These are phyloP conservation scores for Metschnikowia picachoensis DNA, from an alignment of 805 yeast species.

Conservation along the genomic window DNA sequence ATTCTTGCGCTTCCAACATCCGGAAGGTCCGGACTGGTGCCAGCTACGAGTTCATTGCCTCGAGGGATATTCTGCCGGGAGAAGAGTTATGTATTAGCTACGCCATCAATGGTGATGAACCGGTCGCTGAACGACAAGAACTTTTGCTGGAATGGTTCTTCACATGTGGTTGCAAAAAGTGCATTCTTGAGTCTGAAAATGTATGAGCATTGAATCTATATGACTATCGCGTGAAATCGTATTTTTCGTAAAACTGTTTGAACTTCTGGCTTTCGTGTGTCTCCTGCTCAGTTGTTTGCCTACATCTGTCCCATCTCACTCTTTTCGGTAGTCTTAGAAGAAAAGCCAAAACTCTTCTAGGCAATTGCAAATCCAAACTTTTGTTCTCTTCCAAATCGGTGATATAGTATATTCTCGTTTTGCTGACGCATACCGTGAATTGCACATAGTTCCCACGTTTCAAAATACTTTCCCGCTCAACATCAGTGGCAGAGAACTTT, in stretches of 20 bases:
- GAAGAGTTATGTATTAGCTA: constrained; percentile 60
- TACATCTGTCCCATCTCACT: constrained; percentile 73
- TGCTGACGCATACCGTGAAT: constrained; percentile 14
- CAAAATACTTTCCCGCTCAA: background rate
- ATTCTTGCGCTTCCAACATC: constrained; percentile 59
- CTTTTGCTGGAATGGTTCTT: constrained; percentile 57
- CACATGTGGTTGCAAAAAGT: constrained; percentile 48
- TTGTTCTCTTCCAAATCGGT: constrained; percentile 22
- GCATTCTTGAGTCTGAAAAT: constrained; percentile 21
- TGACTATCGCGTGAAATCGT: constrained; percentile 44
- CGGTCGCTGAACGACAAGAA: constrained; percentile 37
- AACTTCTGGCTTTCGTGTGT: constrained; percentile 58
- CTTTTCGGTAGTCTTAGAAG: constrained; percentile 58
- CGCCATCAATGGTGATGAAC: constrained; percentile 46
- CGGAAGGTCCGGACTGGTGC: constrained; percentile 39
- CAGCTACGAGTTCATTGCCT: constrained; percentile 36
- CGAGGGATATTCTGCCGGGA: constrained; percentile 34
- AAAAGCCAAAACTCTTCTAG: constrained; percentile 72
- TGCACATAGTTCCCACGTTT: constrained; percentile 13
- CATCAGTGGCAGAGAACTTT: constrained; percentile 23
- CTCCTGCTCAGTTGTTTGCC: constrained; percentile 62
- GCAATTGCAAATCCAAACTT: constrained; percentile 73
- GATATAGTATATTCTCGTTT: background rate
- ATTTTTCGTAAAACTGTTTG: constrained; percentile 49
- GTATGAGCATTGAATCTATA: too few relatives aligned